phyloP scores from a whole-genome alignment of 345 rosid species.

The Physaria fendleri region DNA sequence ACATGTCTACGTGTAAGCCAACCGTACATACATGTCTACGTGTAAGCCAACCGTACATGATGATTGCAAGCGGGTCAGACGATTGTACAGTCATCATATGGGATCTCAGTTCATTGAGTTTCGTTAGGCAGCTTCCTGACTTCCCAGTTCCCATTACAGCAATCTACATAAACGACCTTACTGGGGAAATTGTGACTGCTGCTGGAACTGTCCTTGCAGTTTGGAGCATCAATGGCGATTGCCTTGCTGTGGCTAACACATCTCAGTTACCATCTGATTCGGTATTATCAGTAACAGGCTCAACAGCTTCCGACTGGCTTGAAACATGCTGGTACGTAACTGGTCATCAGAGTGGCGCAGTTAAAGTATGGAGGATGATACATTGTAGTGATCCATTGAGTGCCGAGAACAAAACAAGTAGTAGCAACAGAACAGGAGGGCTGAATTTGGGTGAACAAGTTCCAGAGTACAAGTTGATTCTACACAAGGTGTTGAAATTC shows the following conservation, averaged over 20 bases:
- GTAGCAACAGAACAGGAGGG: constrained; percentile 42
- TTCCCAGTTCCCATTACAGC: constrained; percentile 89
- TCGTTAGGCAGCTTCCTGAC: constrained; percentile 83
- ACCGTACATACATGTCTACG: constrained; percentile 90
- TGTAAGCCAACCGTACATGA: constrained; percentile 97
- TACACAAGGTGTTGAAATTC: constrained; percentile 74
- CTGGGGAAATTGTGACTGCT: constrained; percentile 91
- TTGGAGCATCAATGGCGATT: constrained; percentile 98
- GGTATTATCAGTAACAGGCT: constrained; percentile 77
- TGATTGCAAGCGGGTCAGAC: constrained; percentile 91
- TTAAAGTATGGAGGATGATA: constrained; percentile 95
- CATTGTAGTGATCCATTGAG: constrained; percentile 56
- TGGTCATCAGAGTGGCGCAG: constrained; percentile 98
- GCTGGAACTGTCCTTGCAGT: constrained; percentile 94
- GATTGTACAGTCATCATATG: constrained; percentile 91
- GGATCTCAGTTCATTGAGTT: constrained; percentile 89
- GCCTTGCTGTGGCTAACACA: constrained; percentile 83
- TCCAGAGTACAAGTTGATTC: constrained; percentile 79
- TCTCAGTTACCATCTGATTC: constrained; percentile 96
- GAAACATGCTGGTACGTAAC: constrained; percentile 93
- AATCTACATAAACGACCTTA: constrained; percentile 80
- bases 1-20: constrained; percentile 91
- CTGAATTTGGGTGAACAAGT: constrained; percentile 52
- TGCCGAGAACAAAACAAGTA: constrained; percentile 41
- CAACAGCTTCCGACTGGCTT: constrained; percentile 84